Base-by-base conservation (phyloP, 2,329 filamentous ascomycete species). In the Lachnellula willkommii region DNA sequence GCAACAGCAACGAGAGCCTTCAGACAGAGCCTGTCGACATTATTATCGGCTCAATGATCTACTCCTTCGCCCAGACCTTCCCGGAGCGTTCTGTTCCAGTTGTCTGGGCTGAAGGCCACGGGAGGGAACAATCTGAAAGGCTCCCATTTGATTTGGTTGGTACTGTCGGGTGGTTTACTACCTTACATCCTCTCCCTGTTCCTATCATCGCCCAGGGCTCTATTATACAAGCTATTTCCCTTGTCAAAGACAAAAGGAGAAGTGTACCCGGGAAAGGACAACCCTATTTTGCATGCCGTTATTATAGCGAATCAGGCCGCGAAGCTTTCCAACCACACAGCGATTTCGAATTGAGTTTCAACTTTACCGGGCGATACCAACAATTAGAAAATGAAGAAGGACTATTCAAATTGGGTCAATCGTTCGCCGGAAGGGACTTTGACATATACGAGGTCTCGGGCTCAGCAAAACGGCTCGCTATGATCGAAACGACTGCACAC, bases 161-260 rank as follows among this genome's bases (percentile, higher is more conserved):
- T 46, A 75, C 73, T 0, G 70, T 76, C 1, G 75, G 75, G 7
- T 77, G 74, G 75, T 77, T 77, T 52, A 76, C 75, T 1, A 73
- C 73, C 0, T 65, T 76, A 12, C 68, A 65, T 15, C 74, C 74
- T 9, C 26, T 74, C n/a, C 9, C 35, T 42, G 15, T 51, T 24
- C 47, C 47, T 15, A 4, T 49, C 4, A 49, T 4, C 9, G 8
- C 20, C 11, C n/a, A 17, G 36, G n/a, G 22, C 8, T 35, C 39
- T 11, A 22, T 40, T 20, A 49, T 35, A 6, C 3, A 47, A 64
- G 42, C 52, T 40, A 28, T 64, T 56, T 26, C 59, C 20, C 60
- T 60, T 39, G 64, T 69, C 39, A 74, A 75, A 53, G 71, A 75
- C 52, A 52, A 64, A 32, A 68, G 72, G 7, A 64, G 68, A 6